Base-by-base conservation (phyloP, 441 rosid species). In the Bruguiera hainesii region DNA sequence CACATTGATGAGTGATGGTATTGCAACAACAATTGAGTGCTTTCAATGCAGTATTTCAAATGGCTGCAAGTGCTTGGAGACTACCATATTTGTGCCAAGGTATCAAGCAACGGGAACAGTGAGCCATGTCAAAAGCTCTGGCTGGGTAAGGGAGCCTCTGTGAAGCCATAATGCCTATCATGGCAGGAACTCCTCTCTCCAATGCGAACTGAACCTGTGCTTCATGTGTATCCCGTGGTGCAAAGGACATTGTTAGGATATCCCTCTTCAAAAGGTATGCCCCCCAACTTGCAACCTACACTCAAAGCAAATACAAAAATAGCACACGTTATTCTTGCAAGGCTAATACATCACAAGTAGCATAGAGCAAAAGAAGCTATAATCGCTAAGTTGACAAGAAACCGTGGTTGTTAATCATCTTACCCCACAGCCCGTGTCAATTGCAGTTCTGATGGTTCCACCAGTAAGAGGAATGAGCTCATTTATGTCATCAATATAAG, bases 341-440 rank as follows among this genome's bases (percentile, higher is more conserved):
- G 28, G 70, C n/a, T 25, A 35, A 53, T 16, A 11, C 9, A n/a
- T 25, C 57, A 29, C 39, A 30, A 20, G 46, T 20, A 50, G 37
- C 19, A 30, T 30, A 0, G 30, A 21, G 26, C 29, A 18, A 42
- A 10, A 42, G 5, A 42, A 13, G 48, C 18, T 16, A 42, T 42
- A 42, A 42, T 13, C 1, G 1, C 48, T 11, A 11, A 42, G 18
- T 42, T 39, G 46, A 39, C 46, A 39, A 39, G 46, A 10, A 39
- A 10, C 46, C 46, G 11, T 3, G 33, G 31, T 56, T 58, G 33
- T 20, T 33, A 15, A 56, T 26, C 26, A 29, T 75, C 95, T 81
- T 84, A 94, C 98, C 62, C 98, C 98, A 62, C 96, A 94, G 65
- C 98, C 98, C 8, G 98, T 94, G 71, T 94, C 97, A 71, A 91